These are phyloP conservation scores for Pseudonectria foliicola DNA, from an alignment of 2,329 filamentous ascomycete species.

Conservation along the genomic window DNA sequence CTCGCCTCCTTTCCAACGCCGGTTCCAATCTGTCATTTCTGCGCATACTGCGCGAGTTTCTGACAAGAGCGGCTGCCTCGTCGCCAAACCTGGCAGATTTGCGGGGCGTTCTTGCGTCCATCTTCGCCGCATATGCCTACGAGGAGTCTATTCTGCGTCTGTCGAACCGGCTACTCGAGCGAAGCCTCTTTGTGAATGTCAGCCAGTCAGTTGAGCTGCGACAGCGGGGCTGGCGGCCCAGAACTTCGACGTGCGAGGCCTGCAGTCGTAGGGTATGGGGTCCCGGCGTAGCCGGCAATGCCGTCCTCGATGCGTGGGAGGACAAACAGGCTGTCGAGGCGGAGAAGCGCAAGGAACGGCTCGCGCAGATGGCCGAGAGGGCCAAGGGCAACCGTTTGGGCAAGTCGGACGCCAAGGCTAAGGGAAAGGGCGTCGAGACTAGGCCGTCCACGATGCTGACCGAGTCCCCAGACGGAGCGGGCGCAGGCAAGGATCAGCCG, in stretches of 20 bases:
- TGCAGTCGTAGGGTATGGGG: slow-evolving; percentile 84
- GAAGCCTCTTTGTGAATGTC: slow-evolving; percentile 82
- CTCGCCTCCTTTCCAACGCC: slow-evolving; percentile 29
- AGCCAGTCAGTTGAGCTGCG: slow-evolving; percentile 65
- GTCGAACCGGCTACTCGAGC: slow-evolving; percentile 79
- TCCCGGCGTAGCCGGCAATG: slow-evolving; percentile 63
- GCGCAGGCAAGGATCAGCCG: slow-evolving; percentile 34
- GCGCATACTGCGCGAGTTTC: slow-evolving; percentile 79
- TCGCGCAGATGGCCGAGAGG: slow-evolving; percentile 28
- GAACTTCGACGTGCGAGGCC: slow-evolving; percentile 79
- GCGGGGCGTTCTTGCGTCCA: slow-evolving; percentile 74
- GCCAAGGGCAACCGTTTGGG: slow-evolving; percentile 29
- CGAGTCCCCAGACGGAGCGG: slow-evolving; percentile 18
- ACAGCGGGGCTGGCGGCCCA: slow-evolving; percentile 81
- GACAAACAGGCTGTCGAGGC: slow-evolving; percentile 45
- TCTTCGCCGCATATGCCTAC: slow-evolving; percentile 93
- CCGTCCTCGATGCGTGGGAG: slow-evolving; percentile 79
- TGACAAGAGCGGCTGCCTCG: slow-evolving; percentile 70
- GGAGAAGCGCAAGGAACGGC: slow-evolving; percentile 36
- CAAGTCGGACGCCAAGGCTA: slow-evolving; percentile 29
- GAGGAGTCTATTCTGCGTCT: slow-evolving; percentile 83
- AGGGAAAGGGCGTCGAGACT: slow-evolving; percentile 37
- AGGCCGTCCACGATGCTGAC: slow-evolving; percentile 35
- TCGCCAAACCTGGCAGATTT: slow-evolving; percentile 85
- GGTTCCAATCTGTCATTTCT: slow-evolving; percentile 71